Conservation (phyloP, 2,329 filamentous ascomycete genomes). For the Colletotrichum musicola region DNA sequence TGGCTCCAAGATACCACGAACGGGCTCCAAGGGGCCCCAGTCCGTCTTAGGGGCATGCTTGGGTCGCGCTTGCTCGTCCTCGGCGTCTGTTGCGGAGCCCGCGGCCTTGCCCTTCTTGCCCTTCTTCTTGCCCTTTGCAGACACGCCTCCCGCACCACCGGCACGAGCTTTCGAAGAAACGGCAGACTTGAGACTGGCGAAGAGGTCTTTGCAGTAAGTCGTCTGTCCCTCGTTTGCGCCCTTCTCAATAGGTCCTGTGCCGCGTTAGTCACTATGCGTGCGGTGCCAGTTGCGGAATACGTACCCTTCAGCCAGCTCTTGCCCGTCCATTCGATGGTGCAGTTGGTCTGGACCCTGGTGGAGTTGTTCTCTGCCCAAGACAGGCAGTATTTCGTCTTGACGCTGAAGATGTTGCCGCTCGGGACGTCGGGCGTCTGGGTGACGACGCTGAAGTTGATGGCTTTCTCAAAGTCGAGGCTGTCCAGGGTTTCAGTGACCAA, state of each 20-base stretch:
- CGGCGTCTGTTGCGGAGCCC: slow-evolving; percentile 58
- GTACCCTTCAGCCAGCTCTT: slow-evolving; percentile 98
- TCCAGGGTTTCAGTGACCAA: slow-evolving; percentile 90
- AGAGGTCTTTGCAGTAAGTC: slow-evolving; percentile 84
- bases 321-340: slow-evolving; percentile 93
- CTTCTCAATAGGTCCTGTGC: slow-evolving; percentile 90
- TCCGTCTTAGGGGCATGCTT: slow-evolving; percentile 60
- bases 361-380: slow-evolving; percentile 90
- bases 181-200: slow-evolving; percentile 78
- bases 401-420: slow-evolving; percentile 89
- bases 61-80: slow-evolving; percentile 53
- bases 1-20: slow-evolving; percentile 78
- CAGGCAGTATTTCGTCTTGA: slow-evolving; percentile 95
- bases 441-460: slow-evolving; percentile 82
- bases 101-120: slow-evolving; percentile 64
- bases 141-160: slow-evolving; percentile 57
- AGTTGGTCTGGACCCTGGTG: slow-evolving; percentile 89
- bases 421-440: slow-evolving; percentile 96
- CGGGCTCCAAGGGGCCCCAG: slow-evolving; percentile 87
- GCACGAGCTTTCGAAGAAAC: slow-evolving; percentile 74
- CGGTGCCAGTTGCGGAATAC: slow-evolving; percentile 40
- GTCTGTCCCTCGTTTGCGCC: slow-evolving; percentile 91
- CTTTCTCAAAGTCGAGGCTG: slow-evolving; percentile 86
- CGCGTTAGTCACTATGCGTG: slow-evolving; percentile 39
- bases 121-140: slow-evolving; percentile 72